Percentiles rank a stretch among this genome's conserved stretches.
Conservation (phyloP, 2,329 filamentous ascomycete genomes). For the Eutypa lata region DNA sequence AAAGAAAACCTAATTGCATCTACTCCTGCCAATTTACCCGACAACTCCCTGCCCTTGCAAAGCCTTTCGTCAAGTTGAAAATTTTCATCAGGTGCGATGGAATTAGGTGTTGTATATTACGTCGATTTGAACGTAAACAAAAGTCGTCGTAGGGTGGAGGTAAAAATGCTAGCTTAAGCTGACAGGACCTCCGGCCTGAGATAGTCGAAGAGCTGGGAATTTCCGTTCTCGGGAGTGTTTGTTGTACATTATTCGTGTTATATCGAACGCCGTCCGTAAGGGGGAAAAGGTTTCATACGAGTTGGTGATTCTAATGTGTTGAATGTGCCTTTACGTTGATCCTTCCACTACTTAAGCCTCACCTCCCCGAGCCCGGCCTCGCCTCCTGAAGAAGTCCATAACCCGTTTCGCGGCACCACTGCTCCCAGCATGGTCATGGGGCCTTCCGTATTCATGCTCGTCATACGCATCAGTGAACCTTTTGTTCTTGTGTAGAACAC, state of each 20-base stretch:
- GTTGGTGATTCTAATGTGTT: background rate
- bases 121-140: background rate
- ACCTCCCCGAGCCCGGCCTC: slow-evolving; percentile 70
- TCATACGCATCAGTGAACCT: slow-evolving; percentile 90
- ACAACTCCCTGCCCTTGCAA: background rate
- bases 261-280: no score
- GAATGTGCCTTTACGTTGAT: background rate
- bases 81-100: background rate
- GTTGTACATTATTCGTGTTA: no score
- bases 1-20: background rate
- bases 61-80: background rate
- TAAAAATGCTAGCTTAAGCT: background rate
- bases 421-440: slow-evolving; percentile 70
- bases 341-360: slow-evolving; percentile 32
- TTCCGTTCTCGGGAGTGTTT: no score
- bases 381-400: slow-evolving; percentile 95
- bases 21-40: background rate
- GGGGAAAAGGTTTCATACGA: background rate
- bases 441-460: slow-evolving; percentile 58
- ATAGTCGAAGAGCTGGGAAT: no score
- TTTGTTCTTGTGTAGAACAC: slow-evolving; percentile 79
- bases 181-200: no score
- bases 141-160: background rate
- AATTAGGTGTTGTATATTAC: background rate
- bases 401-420: slow-evolving; percentile 86